Percentiles rank a stretch among this genome's conserved stretches.
Evolutionary conservation across 257 asterid genomes (phyloP).

Genomic region (Agastache rugosa): DNA sequence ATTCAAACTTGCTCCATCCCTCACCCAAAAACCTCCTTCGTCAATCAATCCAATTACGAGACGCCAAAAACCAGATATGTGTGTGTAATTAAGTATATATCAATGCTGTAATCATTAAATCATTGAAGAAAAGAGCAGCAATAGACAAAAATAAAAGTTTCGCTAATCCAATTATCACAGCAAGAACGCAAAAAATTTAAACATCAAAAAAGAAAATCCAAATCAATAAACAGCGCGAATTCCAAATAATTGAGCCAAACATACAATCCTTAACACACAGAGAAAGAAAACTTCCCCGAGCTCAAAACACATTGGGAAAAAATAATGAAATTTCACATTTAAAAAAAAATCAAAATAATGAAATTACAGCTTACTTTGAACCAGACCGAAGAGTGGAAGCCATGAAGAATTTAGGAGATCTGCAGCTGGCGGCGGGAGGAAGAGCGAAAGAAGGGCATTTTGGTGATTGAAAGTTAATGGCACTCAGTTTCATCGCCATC

Average conservation of each 20-base stretch:
- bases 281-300: neutral
- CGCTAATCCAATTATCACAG: neutral
- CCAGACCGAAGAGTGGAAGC: slow-evolving; percentile 72
- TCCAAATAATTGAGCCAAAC: slow-evolving; percentile 26
- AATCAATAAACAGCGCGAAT: slow-evolving; percentile 22
- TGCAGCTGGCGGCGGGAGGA: slow-evolving; percentile 60
- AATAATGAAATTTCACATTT: neutral
- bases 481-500: slow-evolving; percentile 50
- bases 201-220: slow-evolving; percentile 31
- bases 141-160: neutral
- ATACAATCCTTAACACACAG: slow-evolving; percentile 26
- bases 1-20: neutral
- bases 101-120: neutral
- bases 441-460: slow-evolving; percentile 44
- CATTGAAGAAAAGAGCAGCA: neutral
- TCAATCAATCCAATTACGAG: slow-evolving; percentile 3
- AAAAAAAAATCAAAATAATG: neutral
- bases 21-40: neutral
- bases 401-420: slow-evolving; percentile 79
- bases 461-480: slow-evolving; percentile 34
- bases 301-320: neutral
- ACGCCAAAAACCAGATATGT: neutral
- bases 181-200: neutral
- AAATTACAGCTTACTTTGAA: slow-evolving; percentile 52
- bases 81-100: neutral